Conservation (phyloP, 345 rosid genomes). For the Rhizophora apiculata region DNA sequence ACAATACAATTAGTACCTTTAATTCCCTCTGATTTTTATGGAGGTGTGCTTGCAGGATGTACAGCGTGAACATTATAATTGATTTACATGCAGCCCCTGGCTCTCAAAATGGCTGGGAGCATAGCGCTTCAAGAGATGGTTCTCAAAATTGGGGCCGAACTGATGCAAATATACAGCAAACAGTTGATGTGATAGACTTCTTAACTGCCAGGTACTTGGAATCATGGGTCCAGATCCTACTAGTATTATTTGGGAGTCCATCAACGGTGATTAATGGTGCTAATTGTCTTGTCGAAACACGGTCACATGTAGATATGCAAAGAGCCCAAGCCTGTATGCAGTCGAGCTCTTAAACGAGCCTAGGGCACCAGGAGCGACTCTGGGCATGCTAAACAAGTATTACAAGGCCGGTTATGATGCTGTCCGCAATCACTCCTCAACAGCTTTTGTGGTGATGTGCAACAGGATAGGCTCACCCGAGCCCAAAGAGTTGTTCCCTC, state of each 20-base stretch:
- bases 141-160: slow-evolving; percentile 61
- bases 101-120: slow-evolving; percentile 59
- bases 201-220: slow-evolving; percentile 39
- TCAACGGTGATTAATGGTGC: too few relatives aligned
- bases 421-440: slow-evolving; percentile 43
- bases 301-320: slow-evolving; percentile 35
- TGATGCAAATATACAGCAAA: slow-evolving; percentile 39
- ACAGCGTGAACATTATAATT: slow-evolving; percentile 40
- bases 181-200: slow-evolving; percentile 51
- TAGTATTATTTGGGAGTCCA: too few relatives aligned
- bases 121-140: slow-evolving; percentile 53
- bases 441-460: slow-evolving; percentile 54
- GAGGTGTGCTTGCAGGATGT: slow-evolving; percentile 33
- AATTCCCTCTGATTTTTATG: not conserved
- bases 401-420: slow-evolving; percentile 53
- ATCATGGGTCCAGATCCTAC: too few relatives aligned
- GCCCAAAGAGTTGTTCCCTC: slow-evolving; percentile 47
- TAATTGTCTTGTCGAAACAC: not conserved
- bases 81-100: slow-evolving; percentile 68
- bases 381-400: slow-evolving; percentile 32
- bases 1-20: not conserved
- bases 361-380: slow-evolving; percentile 42
- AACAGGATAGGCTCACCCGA: slow-evolving; percentile 40
- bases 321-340: slow-evolving; percentile 46
- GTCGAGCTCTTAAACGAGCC: slow-evolving; percentile 68